Conservation (phyloP, 768 basidiomycete species). For the Boletales sp. region DNA sequence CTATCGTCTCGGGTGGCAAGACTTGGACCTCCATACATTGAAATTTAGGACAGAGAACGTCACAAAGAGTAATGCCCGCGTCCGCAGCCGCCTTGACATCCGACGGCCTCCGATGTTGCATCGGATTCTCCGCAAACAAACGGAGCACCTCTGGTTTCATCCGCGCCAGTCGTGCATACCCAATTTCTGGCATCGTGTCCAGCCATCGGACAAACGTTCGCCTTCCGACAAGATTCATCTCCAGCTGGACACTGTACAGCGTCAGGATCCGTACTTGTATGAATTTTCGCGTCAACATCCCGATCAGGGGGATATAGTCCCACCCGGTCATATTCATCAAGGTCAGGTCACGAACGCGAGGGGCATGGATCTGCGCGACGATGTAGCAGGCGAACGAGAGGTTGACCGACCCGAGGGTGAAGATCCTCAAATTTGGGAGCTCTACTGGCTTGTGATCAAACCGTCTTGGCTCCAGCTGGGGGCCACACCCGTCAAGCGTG, state of each 20-base stretch:
- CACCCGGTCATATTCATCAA: conserved; percentile 50
- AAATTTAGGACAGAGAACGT: conserved; percentile 43
- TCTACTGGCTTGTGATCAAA: conserved; percentile 37
- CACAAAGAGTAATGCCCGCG: conserved; percentile 2
- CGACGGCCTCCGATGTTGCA: conserved; percentile 12
- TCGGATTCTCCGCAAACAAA: conserved; percentile 44
- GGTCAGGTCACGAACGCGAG: conserved; percentile 54
- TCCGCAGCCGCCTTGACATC: conserved; percentile 7
- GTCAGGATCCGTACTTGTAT: conserved; percentile 54
- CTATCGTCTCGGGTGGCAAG: conserved; percentile 30
- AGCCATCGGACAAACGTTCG: conserved; percentile 47
- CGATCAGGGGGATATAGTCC: conserved; percentile 50
- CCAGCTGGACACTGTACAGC: conserved; percentile 43
- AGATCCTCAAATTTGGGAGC: conserved; percentile 46
- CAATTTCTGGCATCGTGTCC: conserved; percentile 54
- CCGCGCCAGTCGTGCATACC: conserved; percentile 47
- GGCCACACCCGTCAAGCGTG: conserved; percentile 61
- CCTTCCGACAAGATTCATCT: conserved; percentile 21
- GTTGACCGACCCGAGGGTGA: conserved; percentile 58
- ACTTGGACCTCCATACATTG: conserved; percentile 45
- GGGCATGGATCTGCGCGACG: conserved; percentile 49
- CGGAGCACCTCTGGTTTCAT: conserved; percentile 42
- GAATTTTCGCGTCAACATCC: conserved; percentile 44
- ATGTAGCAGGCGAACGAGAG: conserved; percentile 45
- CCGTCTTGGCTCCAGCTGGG: conserved; percentile 31